Base-by-base conservation (phyloP, 164 flowering plant species). In the Berberis vulgaris region DNA sequence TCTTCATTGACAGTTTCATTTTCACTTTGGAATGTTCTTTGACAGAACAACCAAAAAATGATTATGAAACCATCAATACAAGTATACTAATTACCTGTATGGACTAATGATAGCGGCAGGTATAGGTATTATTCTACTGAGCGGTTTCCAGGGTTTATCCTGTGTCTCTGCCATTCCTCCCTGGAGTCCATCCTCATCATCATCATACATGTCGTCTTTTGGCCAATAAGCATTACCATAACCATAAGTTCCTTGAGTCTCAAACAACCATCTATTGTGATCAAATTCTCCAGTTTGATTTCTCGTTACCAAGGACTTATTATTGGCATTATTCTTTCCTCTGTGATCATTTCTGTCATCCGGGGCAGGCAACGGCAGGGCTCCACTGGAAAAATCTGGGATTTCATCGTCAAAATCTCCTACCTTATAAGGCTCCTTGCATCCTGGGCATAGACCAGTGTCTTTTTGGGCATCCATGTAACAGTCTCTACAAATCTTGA, bases 101-200 rank as follows among this genome's bases (percentile, higher is more conserved):
- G 97, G 97, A 65, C 89, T 88, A 45, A 91, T 74, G 65, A 91
- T 72, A 42, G 69, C 84, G 0, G 82, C 65, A 0, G 89, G 81
- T 49, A 88, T 75, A 4, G 83, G 80, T n/a, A 79, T n/a, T 64
- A 41, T 80, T 40, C 93, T 71, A 44, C 88, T 85, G 9, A 91
- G 83, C 4, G 97, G 97, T 71, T 77, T 85, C 91, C 89, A 88
- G 0, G 96, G 96, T 78, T 84, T 91, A 54, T 83, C 91, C 63
- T 69, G 62, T 2, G 75, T 65, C 47, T 88, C 93, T 7, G 73
- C 44, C 76, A 77, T 69, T 2, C 77, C 74, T 8, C 77, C 78
- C 2, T 41, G 67, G 49, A 68, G 7, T 5, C 77, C 76, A 4
- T 72, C 80, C 57, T 71, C 74, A 6, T 71, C 78, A 2, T 76